Percentiles rank a stretch among this genome's conserved stretches.
Evolutionary conservation across 2,329 filamentous ascomycete species (phyloP).

Genomic region (Neonectria neomacrospora): DNA sequence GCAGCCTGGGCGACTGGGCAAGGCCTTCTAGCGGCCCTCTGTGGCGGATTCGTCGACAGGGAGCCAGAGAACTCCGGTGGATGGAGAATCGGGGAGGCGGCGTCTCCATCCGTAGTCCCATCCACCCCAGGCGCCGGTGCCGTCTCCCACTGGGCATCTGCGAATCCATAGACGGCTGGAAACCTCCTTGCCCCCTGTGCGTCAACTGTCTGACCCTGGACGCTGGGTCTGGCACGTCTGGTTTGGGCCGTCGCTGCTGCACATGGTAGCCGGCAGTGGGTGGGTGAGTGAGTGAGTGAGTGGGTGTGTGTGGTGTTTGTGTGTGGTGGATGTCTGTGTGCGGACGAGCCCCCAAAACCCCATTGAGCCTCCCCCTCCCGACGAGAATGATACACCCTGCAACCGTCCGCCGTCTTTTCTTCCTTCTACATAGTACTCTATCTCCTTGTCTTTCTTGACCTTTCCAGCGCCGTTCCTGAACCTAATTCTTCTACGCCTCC

Average conservation of each 20-base stretch:
- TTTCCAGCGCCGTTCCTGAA: background rate
- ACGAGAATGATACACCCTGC: conserved; percentile 7
- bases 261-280: conserved; percentile 30
- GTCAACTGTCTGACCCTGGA: conserved; percentile 37
- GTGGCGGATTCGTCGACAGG: conserved; percentile 27
- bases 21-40: conserved; percentile 27
- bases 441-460: background rate
- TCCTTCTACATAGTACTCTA: conserved; percentile 3
- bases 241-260: conserved; percentile 24
- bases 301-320: conserved; percentile 10
- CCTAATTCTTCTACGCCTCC: background rate
- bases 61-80: background rate
- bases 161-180: background rate
- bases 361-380: conserved; percentile 25
- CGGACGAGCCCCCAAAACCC: conserved; percentile 19
- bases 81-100: conserved; percentile 17
- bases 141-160: conserved; percentile 39
- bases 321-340: conserved; percentile 11
- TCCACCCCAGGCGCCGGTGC: conserved; percentile 39
- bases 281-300: conserved; percentile 23
- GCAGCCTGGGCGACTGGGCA: conserved; percentile 1
- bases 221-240: conserved; percentile 23
- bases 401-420: conserved; percentile 17
- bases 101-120: conserved; percentile 31
- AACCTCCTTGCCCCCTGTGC: conserved; percentile 28